Percentiles rank a stretch among this genome's conserved stretches.
These are phyloP conservation scores for Pharnaceum exiguum DNA, from an alignment of 148 eudicot species.

Conservation along the genomic window DNA sequence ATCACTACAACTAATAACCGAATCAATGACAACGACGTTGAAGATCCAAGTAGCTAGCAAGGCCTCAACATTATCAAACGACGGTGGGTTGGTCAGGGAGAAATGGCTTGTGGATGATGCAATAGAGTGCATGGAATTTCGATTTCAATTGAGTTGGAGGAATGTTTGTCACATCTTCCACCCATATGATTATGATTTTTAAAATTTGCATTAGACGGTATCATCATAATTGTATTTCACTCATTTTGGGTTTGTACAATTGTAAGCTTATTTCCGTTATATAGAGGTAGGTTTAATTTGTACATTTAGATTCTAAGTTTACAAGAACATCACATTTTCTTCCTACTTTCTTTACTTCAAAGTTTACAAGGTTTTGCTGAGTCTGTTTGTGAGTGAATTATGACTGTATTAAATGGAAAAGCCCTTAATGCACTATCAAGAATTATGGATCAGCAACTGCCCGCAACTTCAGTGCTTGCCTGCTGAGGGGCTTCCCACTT, in stretches of 20 bases:
- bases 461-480: not conserved
- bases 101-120: not conserved
- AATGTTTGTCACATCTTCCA: not conserved
- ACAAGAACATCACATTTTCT: too few relatives aligned
- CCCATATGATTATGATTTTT: not conserved
- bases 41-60: not conserved
- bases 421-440: not conserved
- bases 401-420: too few relatives aligned
- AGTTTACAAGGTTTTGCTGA: too few relatives aligned
- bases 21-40: not conserved
- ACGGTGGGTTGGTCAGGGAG: not conserved
- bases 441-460: not conserved
- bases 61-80: not conserved
- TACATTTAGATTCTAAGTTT: too few relatives aligned
- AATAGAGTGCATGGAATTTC: not conserved
- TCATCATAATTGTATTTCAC: too few relatives aligned
- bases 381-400: too few relatives aligned
- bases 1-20: not conserved
- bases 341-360: too few relatives aligned
- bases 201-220: not conserved
- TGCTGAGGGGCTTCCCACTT: not conserved
- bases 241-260: too few relatives aligned
- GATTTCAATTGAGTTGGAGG: not conserved
- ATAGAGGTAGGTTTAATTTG: too few relatives aligned
- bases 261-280: too few relatives aligned